Conservation (phyloP, 2,329 filamentous ascomycete species). For the Epichloe glyceriae region DNA sequence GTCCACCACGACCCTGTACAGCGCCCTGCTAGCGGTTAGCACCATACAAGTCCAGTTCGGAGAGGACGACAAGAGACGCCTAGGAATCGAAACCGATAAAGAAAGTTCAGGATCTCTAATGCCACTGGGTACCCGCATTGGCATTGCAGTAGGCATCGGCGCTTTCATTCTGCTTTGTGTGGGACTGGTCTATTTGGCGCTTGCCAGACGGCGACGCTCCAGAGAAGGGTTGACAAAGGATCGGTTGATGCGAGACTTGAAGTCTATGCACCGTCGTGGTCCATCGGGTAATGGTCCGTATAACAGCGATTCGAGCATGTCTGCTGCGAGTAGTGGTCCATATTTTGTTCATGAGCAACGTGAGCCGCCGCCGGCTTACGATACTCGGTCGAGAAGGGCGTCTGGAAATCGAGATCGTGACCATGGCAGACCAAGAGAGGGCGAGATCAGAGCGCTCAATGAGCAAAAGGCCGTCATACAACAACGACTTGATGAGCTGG, state of each 20-base stretch:
- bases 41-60: slow-evolving; percentile 25
- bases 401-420: slow-evolving; percentile 12
- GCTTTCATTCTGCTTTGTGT: slow-evolving; percentile 18
- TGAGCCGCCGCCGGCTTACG: slow-evolving; percentile 21
- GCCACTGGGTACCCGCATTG: slow-evolving; percentile 20
- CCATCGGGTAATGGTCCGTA: not conserved
- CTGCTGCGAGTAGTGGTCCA: not conserved
- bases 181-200: slow-evolving; percentile 13
- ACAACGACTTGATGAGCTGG: slow-evolving; percentile 22
- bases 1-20: slow-evolving; percentile 24
- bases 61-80: slow-evolving; percentile 20
- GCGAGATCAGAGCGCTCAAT: slow-evolving; percentile 19
- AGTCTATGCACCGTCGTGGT: slow-evolving; percentile 2
- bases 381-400: slow-evolving; percentile 13
- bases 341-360: not conserved
- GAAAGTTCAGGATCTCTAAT: slow-evolving; percentile 9
- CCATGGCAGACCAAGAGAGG: slow-evolving; percentile 11
- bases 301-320: slow-evolving; percentile 2
- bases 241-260: slow-evolving; percentile 6
- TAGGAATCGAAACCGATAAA: slow-evolving; percentile 22
- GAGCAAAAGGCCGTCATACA: slow-evolving; percentile 24
- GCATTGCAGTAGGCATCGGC: slow-evolving; percentile 21
- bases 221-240: slow-evolving; percentile 9
- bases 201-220: slow-evolving; percentile 13
- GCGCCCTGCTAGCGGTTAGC: slow-evolving; percentile 24